Base-by-base conservation (phyloP, 2,329 filamentous ascomycete genomes). In the Colletotrichum truncatum region DNA sequence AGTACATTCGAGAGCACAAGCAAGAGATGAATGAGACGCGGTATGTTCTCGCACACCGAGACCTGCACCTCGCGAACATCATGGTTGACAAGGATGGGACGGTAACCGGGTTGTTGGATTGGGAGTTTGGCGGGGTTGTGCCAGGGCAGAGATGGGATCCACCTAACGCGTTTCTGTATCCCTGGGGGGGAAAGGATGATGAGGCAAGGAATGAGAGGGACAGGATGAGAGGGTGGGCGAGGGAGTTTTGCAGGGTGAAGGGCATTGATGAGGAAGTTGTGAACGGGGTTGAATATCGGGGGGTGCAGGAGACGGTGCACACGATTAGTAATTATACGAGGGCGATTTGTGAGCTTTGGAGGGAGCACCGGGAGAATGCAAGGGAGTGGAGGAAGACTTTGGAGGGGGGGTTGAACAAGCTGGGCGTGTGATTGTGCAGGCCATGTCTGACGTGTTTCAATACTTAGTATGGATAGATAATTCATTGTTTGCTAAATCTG, bases 71-170 rank as follows among this genome's bases (percentile, higher is more conserved):
- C 4, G 66, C 71, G 3, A 82, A 84, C 60, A 77, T 84, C 9
- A 68, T 82, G 21, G 74, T 82, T 2, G 72, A 82, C 57, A 70
- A 76, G 0, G 28, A 74, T 7, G 77, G 77, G 1, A 60, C 64
- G 0, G 67, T 83, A 5, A 78, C 77, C 2, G 80, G 68, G 8
- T 49, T 83, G 0, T 46, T 82, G 4, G 80, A 82, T 64, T 83
- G 80, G 79, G 79, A 83, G 60, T 81, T 57, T 28, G 54, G 30
- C 3, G 54, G 54, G 6, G 56, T 59, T 6, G 56, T 59, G 45
- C 56, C 56, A 1, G 56, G 56, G 18, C 56, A 45, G 45, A 14
- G 56, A 10, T 59, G 56, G 56, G 56, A 59, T 18, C 56, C 56
- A 36, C 56, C 56, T 8, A 59, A 59, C 11, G 56, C 56, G 8